Conservation (phyloP, 2,329 filamentous ascomycete species). For the Hansfordia pulvinata region DNA sequence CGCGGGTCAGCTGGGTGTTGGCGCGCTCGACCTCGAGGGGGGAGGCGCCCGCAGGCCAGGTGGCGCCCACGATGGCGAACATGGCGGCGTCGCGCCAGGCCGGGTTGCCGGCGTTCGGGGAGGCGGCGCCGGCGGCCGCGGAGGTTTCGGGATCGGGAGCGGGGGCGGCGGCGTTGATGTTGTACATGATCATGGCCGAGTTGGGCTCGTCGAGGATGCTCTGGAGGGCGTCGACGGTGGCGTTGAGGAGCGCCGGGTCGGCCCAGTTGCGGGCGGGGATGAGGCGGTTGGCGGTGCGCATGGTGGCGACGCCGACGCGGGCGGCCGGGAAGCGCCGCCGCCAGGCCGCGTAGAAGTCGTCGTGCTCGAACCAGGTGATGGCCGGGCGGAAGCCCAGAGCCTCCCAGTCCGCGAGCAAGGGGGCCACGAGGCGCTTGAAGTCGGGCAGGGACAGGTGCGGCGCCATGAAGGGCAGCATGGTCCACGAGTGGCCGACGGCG, state of each 20-base stretch:
- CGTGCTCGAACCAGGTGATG: constrained; percentile 19
- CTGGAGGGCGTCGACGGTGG: constrained; percentile 18
- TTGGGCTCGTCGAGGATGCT: constrained; percentile 16
- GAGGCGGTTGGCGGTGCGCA: constrained; percentile 22
- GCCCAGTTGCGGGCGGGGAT: constrained; percentile 24
- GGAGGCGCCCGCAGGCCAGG: constrained; percentile 9
- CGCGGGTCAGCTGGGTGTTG: constrained; percentile 15
- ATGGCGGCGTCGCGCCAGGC: constrained; percentile 29
- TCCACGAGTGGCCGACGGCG: constrained; percentile 10
- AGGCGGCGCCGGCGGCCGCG: constrained; percentile 8
- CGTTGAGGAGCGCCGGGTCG: constrained; percentile 16
- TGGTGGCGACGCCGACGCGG: constrained; percentile 12
- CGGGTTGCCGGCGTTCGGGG: constrained; percentile 24
- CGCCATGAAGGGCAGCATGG: constrained; percentile 20
- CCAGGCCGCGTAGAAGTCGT: constrained; percentile 22
- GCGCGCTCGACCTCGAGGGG: constrained; percentile 9
- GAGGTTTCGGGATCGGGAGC: too few relatives aligned
- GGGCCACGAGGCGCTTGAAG: constrained; percentile 17
- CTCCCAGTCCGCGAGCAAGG: constrained; percentile 15
- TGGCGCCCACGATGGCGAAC: constrained; percentile 16
- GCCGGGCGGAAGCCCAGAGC: constrained; percentile 15
- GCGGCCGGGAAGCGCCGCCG: constrained; percentile 24
- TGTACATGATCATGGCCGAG: constrained; percentile 15
- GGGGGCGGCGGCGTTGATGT: constrained; percentile 10
- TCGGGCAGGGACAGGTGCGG: constrained; percentile 18